These are phyloP conservation scores for Talaromyces sp. DNA, from an alignment of 2,329 filamentous ascomycete genomes.

Conservation along the genomic window DNA sequence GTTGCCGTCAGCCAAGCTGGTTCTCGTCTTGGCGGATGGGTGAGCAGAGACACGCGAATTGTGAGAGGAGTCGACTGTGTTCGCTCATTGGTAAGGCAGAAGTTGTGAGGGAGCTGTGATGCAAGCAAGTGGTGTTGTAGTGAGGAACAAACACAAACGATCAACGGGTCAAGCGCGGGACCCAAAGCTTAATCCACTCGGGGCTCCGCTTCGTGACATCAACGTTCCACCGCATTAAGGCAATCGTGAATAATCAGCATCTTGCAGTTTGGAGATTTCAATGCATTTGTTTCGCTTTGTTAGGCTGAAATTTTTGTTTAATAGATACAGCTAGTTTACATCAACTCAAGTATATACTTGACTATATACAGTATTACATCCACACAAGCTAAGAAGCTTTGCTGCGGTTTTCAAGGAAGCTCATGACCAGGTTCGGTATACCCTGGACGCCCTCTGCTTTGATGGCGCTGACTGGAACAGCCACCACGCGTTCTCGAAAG, in stretches of 20 bases:
- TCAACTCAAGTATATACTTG: neutral
- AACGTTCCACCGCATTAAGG: neutral
- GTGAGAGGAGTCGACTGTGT: neutral
- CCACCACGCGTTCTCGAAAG: slow-evolving; percentile 53
- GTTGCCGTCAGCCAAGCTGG: neutral
- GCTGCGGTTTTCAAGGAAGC: slow-evolving; percentile 31
- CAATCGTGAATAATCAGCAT: neutral
- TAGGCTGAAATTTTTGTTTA: neutral
- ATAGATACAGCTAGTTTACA: neutral
- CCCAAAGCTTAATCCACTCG: neutral
- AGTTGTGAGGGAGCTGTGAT: neutral
- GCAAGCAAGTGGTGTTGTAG: neutral
- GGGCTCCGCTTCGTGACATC: neutral
- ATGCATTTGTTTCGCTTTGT: neutral
- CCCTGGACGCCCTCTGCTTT: slow-evolving; percentile 72
- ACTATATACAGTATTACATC: neutral
- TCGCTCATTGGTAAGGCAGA: neutral
- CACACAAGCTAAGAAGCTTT: neutral
- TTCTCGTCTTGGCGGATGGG: neutral
- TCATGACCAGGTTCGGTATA: slow-evolving; percentile 38
- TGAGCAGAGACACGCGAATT: neutral
- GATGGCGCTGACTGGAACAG: slow-evolving; percentile 85
- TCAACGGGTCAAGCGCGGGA: neutral
- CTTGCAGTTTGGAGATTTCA: neutral
- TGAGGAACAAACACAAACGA: neutral